Conservation (phyloP, 2,329 filamentous ascomycete species). For the Botrytis cinerea region DNA sequence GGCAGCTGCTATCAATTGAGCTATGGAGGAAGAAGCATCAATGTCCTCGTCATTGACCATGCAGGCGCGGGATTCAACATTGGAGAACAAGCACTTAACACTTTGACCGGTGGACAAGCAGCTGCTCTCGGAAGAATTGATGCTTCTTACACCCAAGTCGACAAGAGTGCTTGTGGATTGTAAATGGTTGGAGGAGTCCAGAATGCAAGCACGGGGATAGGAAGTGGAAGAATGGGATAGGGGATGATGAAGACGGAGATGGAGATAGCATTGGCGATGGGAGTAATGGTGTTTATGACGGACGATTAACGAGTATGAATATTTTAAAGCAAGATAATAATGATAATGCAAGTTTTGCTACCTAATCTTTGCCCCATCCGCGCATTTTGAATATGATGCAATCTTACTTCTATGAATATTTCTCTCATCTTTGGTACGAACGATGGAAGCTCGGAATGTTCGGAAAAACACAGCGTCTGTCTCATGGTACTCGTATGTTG, state of each 20-base stretch:
- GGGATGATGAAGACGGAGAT: not conserved
- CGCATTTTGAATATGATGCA: not conserved
- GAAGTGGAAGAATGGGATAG: not conserved
- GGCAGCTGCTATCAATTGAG: slow-evolving; percentile 60
- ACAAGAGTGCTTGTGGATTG: slow-evolving; percentile 48
- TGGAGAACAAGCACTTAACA: slow-evolving; percentile 56
- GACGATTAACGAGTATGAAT: not conserved
- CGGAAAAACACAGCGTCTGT: not conserved
- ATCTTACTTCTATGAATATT: not conserved
- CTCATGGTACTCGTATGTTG: not conserved
- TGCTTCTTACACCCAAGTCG: slow-evolving; percentile 50
- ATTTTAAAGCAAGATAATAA: not conserved
- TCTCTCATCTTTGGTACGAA: not conserved
- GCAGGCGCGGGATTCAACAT: slow-evolving; percentile 56
- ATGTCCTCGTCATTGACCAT: slow-evolving; percentile 58
- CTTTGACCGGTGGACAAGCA: slow-evolving; percentile 55
- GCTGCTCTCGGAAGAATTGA: slow-evolving; percentile 54
- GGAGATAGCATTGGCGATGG: not conserved
- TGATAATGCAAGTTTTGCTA: slow-evolving; percentile 3
- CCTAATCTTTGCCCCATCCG: not conserved
- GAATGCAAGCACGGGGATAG: not conserved
- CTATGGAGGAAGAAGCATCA: slow-evolving; percentile 54
- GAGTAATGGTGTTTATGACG: not conserved
- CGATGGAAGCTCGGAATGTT: not conserved
- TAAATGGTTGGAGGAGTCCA: not conserved